Evolutionary conservation across 176 grass and related monocot species (phyloP), one percentile per base, ranked within the genome.

Genomic region (Saccharum officinarum): DNA sequence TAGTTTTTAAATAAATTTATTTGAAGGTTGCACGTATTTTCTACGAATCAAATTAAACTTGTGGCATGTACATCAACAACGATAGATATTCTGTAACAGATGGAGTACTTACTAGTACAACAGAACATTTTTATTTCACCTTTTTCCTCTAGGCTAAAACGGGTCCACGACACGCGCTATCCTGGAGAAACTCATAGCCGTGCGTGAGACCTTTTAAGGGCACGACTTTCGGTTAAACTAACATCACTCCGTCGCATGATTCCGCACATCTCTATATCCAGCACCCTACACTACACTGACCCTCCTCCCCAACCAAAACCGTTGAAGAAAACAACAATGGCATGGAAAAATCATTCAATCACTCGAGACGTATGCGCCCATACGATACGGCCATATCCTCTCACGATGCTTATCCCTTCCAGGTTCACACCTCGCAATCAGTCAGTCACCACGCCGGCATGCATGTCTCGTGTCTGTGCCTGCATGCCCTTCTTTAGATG

Each of bases 401-500:
- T 31, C 62, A 18, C 3, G 82, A 84, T 84, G 80, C 85, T 0
- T 55, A 69, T 91, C 80, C 2, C 31, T 9, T 42, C 40, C 81
- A 2, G 18, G 69, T 80, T 91, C 89, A 87, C 84, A 87, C 87
- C 14, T 50, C 87, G 44, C 42, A 16, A 11, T 73, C 62, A 65
- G 62, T 25, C 60, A 63, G 60, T 63, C 69, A 23, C 39, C 69
- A 46, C 70, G 40, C 70, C 70, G 41, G 34, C 80, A 54, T 76
- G 64, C 81, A 75, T 75, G 41, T 37, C 30, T 77, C 63, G 12
- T 66, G 63, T 23, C 28, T 66, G 5, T 30, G 28, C 33, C 2
- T 15, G 11, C 26, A 26, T 65, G 62, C 0, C n/a, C n/a, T 25
- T 61, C 20, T 20, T 20, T 54, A 45, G 15, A 50, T 26, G 3